Conservation (phyloP, 345 rosid species). For the Eucalyptus virginea region DNA sequence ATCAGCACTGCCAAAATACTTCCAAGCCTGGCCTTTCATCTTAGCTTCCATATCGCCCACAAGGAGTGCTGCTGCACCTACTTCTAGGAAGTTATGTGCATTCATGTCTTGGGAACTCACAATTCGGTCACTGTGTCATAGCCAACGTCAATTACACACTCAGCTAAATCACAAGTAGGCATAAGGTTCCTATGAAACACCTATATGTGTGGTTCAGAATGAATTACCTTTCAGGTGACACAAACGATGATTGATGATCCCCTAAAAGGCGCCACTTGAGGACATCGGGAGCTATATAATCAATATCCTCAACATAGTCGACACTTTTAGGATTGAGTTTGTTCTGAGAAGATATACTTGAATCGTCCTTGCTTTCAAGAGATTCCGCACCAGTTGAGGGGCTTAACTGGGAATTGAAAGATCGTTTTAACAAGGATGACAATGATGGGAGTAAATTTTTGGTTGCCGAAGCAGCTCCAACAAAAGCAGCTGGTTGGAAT, state of each 20-base stretch:
- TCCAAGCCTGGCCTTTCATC: constrained; percentile 91
- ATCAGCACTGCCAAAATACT: constrained; percentile 78
- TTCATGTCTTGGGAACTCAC: constrained; percentile 58
- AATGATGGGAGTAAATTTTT: constrained; percentile 68
- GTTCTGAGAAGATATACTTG: constrained; percentile 42
- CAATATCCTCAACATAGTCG: constrained; percentile 47
- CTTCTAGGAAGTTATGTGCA: constrained; percentile 68
- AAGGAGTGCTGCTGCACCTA: constrained; percentile 95
- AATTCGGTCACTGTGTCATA: constrained; percentile 38
- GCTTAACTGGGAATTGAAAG: constrained; percentile 70
- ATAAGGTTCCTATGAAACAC: neutral
- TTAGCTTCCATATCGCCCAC: constrained; percentile 93
- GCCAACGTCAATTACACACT: neutral
- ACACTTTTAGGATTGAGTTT: constrained; percentile 57
- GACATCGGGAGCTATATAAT: constrained; percentile 65
- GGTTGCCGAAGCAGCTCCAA: constrained; percentile 67
- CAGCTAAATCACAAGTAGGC: neutral
- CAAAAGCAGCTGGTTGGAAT: constrained; percentile 84
- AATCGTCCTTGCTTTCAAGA: constrained; percentile 52
- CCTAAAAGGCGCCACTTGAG: constrained; percentile 88
- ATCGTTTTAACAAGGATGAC: constrained; percentile 78
- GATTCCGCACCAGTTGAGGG: constrained; percentile 59
- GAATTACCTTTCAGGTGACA: constrained; percentile 62
- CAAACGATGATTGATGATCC: constrained; percentile 41
- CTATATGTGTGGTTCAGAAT: neutral